phyloP scores from a whole-genome alignment of 257 asterid genomes.

The Solanum corneliomulleri region DNA sequence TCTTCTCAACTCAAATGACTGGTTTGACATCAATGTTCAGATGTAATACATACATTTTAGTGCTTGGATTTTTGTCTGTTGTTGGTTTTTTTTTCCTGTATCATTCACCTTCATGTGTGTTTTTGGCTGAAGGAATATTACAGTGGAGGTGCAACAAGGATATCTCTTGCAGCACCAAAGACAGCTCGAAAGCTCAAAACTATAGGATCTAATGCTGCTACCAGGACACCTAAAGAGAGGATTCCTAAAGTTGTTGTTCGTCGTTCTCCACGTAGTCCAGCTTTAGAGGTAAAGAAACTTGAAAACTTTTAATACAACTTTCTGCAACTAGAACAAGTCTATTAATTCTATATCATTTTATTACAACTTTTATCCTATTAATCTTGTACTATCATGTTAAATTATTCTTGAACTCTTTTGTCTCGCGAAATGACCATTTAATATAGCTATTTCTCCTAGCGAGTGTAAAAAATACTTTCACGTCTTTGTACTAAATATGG shows the following conservation, averaged over 20 bases:
- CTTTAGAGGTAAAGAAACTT: conserved; percentile 38
- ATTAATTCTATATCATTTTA: neutral
- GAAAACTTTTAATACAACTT: neutral
- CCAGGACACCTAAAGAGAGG: conserved; percentile 49
- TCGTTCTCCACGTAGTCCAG: conserved; percentile 56
- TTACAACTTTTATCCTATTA: neutral
- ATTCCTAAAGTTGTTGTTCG: conserved; percentile 54
- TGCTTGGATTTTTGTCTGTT: neutral
- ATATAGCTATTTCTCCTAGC: neutral
- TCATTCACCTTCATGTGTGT: neutral
- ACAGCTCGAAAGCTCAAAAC: conserved; percentile 41
- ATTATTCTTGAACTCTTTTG: neutral
- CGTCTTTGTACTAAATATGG: neutral
- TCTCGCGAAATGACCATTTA: neutral
- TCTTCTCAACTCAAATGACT: neutral
- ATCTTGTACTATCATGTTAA: neutral
- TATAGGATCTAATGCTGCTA: conserved; percentile 20
- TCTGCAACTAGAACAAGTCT: neutral
- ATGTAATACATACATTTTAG: neutral
- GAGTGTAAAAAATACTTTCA: neutral
- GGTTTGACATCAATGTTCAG: neutral
- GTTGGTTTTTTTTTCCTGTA: neutral
- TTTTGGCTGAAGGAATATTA: conserved; percentile 24
- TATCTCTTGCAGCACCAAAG: conserved; percentile 38
- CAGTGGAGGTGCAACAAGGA: conserved; percentile 47